phyloP scores from a whole-genome alignment of 441 rosid genomes.

The California macrophylla region DNA sequence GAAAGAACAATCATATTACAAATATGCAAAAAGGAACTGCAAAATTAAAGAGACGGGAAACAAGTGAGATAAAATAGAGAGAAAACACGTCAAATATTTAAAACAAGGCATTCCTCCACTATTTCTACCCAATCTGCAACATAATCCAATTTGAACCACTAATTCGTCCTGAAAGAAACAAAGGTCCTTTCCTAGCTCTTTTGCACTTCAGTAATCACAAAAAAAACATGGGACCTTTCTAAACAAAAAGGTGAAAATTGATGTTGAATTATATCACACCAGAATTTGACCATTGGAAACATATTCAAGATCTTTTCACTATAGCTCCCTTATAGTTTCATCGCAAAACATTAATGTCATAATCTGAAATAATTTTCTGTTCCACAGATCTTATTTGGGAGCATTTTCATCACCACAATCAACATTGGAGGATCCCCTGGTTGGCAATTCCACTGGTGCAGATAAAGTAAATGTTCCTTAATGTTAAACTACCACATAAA shows the following conservation, averaged over 20 bases:
- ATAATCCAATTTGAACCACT: neutral
- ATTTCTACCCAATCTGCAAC: neutral
- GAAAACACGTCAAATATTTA: neutral
- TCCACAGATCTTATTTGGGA: neutral
- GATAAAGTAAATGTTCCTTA: constrained; percentile 1
- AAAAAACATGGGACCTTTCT: neutral
- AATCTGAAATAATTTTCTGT: neutral
- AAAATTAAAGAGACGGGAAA: neutral
- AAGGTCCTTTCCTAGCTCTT: neutral
- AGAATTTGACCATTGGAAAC: neutral
- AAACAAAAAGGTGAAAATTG: neutral
- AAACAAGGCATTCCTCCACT: constrained; percentile 3
- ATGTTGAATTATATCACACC: neutral
- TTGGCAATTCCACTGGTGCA: constrained; percentile 6
- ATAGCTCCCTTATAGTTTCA: neutral
- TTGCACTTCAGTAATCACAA: neutral
- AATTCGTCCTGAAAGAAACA: neutral
- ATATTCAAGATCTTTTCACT: neutral
- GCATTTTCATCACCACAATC: neutral
- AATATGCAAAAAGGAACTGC: constrained; percentile 5
- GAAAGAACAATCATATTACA: neutral
- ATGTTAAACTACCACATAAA: neutral
- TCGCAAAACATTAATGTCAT: neutral
- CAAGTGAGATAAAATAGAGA: neutral
- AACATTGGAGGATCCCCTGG: neutral